Base-by-base conservation (phyloP, 768 basidiomycete species). In the Sporobolomyces phaffii region DNA sequence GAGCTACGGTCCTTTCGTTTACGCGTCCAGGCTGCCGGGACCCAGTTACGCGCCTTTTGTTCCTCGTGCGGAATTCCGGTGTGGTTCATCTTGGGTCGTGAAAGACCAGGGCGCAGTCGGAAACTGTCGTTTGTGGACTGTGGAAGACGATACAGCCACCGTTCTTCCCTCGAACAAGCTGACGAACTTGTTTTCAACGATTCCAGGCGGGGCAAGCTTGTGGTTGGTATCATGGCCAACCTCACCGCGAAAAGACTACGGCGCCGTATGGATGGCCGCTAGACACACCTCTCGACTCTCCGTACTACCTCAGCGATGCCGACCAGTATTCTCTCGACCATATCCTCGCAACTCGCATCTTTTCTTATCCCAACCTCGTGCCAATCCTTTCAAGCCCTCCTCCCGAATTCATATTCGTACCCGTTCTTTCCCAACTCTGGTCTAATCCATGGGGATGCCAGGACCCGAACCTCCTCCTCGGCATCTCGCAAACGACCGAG, bases 341-440 rank as follows among this genome's bases (percentile, higher is more conserved):
- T 49, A 52, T 64, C 41, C 48, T 64, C 56, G 28, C 63, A 9
- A 64, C 63, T 26, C 47, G 63, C 22, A n/a, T 64, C 24, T 14
- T 51, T n/a, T 56, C 56, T 22, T 64, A 64, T 49, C 4, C 47
- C 22, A 28, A 48, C 40, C 45, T 24, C 29, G 63, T 64, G 9
- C 56, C 63, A 5, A 47, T 64, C 48, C 49, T 64, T 31, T 38
- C 36, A 41, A 33, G 17, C 14, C 48, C 54, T 26, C 20, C 47
- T 1, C 63, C 63, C 56, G 63, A 64, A 49, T 64, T 64, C 63
- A 59, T 64, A 20, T 64, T 51, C 56, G 47, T 64, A 14, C 63
- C 63, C 5, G 28, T 64, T 31, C 54, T 64, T 9, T 64, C 63
- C 14, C 63, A 64, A 40, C 38, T 64, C 11, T 59, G 41, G 47